Base-by-base conservation (phyloP, 2,329 filamentous ascomycete species). In the Exophiala sp. region DNA sequence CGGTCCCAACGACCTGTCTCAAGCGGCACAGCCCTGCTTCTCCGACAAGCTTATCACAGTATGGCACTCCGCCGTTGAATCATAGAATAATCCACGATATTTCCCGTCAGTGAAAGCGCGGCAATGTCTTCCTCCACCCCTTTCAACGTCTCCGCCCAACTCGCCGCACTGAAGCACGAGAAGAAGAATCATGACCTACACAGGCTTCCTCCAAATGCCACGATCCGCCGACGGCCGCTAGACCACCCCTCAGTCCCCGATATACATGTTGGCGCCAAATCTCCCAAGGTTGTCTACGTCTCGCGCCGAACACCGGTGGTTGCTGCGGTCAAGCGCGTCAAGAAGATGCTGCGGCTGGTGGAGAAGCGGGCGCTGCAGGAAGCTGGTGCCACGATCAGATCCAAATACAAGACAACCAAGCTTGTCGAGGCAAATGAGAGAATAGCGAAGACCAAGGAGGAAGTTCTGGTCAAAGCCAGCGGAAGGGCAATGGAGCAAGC, bases 401-500 rank as follows among this genome's bases (percentile, higher is more conserved):
- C 41, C 37, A 27, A 44, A 44, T 42, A 48, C 23, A 65, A 64
- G 30, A 58, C 67, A 22, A 62, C 59, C 6, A 60, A 61, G 46
- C 53, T 70, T 19, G 64, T 58, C 43, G 61, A 64, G 40, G 62
- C 58, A 0, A 64, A 65, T 13, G 66, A 70, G 27, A 59, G 63
- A 38, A 59, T 71, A 29, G 57, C 58, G 6, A 59, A 59, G 44
- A 48, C 50, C 32, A 49, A 43, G 21, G 78, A 81, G 57, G 70
- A 74, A 39, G 73, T 83, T 1, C 69, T 75, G 55, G 60, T 83
- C 22, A 83, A 81, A 62, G 80, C 75, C 3, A 80, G 77, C 8
- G 80, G 79, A 3, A 71, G 75, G 43, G 80, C 80, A 30, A 81
- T 83, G 55, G 68, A 73, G 49, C 74, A 76, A 62, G 78, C 75